phyloP scores from a whole-genome alignment of 768 basidiomycete species.

The Lentinula lateritia region DNA sequence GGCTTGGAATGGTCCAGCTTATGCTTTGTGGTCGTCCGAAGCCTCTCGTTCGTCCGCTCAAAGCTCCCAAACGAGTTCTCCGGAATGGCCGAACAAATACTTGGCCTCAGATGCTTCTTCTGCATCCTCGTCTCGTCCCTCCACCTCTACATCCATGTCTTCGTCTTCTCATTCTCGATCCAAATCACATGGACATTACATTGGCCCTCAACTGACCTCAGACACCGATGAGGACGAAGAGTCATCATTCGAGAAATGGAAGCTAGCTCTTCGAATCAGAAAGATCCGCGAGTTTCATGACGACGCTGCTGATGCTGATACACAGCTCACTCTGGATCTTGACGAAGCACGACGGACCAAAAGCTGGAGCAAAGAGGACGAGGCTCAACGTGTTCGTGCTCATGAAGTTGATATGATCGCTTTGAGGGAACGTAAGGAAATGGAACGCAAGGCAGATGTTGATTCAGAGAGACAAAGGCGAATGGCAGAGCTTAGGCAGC shows the following conservation, averaged over 20 bases:
- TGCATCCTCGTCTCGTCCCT: neutral
- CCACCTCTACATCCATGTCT: constrained; percentile 1
- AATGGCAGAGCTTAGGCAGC: constrained; percentile 17
- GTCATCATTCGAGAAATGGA: constrained; percentile 36
- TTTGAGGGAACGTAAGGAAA: constrained; percentile 42
- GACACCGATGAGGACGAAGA: constrained; percentile 18
- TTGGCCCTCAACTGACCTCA: constrained; percentile 19
- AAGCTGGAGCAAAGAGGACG: constrained; percentile 21
- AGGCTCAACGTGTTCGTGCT: constrained; percentile 26
- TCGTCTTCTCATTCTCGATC: constrained; percentile 3
- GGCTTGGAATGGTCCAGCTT: constrained; percentile 9
- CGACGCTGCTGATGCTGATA: constrained; percentile 37
- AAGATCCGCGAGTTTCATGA: constrained; percentile 50
- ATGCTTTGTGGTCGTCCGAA: constrained; percentile 15
- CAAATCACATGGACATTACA: constrained; percentile 12
- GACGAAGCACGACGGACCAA: constrained; percentile 29
- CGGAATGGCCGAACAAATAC: constrained; percentile 15
- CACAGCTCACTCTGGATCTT: constrained; percentile 31
- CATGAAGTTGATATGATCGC: constrained; percentile 32
- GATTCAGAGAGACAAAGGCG: constrained; percentile 31
- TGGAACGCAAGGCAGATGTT: constrained; percentile 39
- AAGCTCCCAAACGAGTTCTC: constrained; percentile 19
- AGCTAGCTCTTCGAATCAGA: constrained; percentile 37
- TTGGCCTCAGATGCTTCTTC: constrained; percentile 17
- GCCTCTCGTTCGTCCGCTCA: constrained; percentile 19